A percentile compares a stretch with the other conserved stretches of the same genome.
phyloP scores from a whole-genome alignment of 371 early-diverging fungal species.

The Mortierella sp. region DNA sequence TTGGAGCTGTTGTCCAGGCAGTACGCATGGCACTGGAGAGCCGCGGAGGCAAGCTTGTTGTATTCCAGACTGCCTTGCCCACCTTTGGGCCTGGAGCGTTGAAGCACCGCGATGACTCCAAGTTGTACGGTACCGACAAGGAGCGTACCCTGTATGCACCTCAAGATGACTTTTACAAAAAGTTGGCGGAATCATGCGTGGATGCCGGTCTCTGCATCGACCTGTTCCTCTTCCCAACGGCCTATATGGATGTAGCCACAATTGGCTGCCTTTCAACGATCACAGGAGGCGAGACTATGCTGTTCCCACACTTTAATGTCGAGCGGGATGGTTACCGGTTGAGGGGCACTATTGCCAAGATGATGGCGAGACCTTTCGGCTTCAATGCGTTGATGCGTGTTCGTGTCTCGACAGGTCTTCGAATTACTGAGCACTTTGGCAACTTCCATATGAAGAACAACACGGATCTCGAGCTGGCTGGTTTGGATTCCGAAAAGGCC shows the following conservation, averaged over 20 bases:
- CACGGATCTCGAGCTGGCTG: conserved; percentile 90
- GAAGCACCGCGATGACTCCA: conserved; percentile 87
- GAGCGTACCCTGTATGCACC: conserved; percentile 88
- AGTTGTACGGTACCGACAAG: conserved; percentile 89
- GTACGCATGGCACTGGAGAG: conserved; percentile 77
- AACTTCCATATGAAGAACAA: conserved; percentile 90
- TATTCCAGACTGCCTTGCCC: conserved; percentile 89
- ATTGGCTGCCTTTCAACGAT: conserved; percentile 77
- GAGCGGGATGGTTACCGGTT: conserved; percentile 74
- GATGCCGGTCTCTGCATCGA: conserved; percentile 86
- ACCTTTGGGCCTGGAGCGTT: conserved; percentile 88
- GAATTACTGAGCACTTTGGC: conserved; percentile 84
- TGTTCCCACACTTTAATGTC: conserved; percentile 81
- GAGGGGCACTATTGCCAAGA: conserved; percentile 72
- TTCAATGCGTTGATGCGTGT: conserved; percentile 87
- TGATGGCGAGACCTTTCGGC: conserved; percentile 82
- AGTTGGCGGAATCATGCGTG: conserved; percentile 82
- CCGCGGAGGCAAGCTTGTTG: conserved; percentile 86
- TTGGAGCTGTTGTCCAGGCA: conserved; percentile 89
- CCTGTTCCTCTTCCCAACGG: conserved; percentile 87
- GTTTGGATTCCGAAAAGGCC: conserved; percentile 80
- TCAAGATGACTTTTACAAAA: conserved; percentile 86
- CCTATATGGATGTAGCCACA: conserved; percentile 91
- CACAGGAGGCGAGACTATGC: conserved; percentile 90
- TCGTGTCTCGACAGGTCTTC: conserved; percentile 85